phyloP scores from a whole-genome alignment of 2,329 filamentous ascomycete species.

The Colletotrichum sp. region DNA sequence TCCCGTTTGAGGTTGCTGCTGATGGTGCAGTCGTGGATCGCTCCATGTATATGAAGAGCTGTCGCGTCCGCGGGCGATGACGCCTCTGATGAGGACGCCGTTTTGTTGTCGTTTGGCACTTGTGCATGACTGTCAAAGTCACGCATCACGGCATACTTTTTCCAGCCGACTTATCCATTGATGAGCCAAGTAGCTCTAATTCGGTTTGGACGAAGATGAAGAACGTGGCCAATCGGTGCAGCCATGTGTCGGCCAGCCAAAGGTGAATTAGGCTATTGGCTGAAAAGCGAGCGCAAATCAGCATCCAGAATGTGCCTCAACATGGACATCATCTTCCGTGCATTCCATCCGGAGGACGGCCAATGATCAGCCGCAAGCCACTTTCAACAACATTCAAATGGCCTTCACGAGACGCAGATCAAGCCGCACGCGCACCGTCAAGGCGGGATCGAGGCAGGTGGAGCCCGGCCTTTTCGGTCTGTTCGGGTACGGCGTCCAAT shows the following conservation, averaged over 20 bases:
- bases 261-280: not conserved
- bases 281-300: not conserved
- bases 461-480: conserved; percentile 8
- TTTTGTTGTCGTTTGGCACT: not conserved
- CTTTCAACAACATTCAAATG: not conserved
- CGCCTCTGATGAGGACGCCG: not conserved
- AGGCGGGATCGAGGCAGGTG: not conserved
- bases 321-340: not conserved
- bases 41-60: not conserved
- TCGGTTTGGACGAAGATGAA: not conserved
- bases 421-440: not conserved
- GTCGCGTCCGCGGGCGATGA: not conserved
- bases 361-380: not conserved
- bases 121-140: not conserved
- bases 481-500: conserved; percentile 10
- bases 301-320: not conserved
- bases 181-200: not conserved
- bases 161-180: not conserved
- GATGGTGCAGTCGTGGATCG: not conserved
- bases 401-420: not conserved
- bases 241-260: not conserved
- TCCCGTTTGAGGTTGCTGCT: not conserved
- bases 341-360: not conserved
- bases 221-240: not conserved
- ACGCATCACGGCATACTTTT: not conserved